Evolutionary conservation across 2,329 filamentous ascomycete species (phyloP).

Genomic region (Lasiodiplodia theobromae): DNA sequence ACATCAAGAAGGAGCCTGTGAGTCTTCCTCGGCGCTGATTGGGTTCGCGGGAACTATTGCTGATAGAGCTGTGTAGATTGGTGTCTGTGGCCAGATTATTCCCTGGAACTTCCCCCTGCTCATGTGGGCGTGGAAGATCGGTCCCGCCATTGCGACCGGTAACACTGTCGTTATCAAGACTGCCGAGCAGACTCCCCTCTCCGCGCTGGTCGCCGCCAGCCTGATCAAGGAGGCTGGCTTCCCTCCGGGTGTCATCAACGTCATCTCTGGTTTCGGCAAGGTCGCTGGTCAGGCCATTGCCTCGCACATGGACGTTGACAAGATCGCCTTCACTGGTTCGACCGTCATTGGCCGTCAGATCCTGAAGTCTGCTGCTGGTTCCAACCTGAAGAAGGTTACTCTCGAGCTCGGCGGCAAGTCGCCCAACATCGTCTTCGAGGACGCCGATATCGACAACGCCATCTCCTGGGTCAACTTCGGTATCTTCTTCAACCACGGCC

Average conservation of each 20-base stretch:
- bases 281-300: constrained; percentile 78
- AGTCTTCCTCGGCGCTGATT: constrained; percentile 35
- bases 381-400: constrained; percentile 83
- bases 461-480: constrained; percentile 77
- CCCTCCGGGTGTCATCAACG: constrained; percentile 78
- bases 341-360: constrained; percentile 76
- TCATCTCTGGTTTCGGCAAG: constrained; percentile 80
- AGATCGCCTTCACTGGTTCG: constrained; percentile 83
- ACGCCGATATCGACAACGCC: constrained; percentile 78
- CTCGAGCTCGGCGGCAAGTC: constrained; percentile 83
- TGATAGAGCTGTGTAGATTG: constrained; percentile 58
- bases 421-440: constrained; percentile 80
- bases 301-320: constrained; percentile 81
- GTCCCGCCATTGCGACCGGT: constrained; percentile 73
- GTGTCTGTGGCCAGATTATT: constrained; percentile 86
- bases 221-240: constrained; percentile 79
- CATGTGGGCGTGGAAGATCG: constrained; percentile 86
- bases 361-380: constrained; percentile 80
- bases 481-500: constrained; percentile 67
- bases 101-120: constrained; percentile 88
- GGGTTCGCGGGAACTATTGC: background rate
- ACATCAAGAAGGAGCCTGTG: constrained; percentile 79
- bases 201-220: constrained; percentile 69
- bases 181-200: constrained; percentile 78
- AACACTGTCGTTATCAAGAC: constrained; percentile 78